Conservation (phyloP, 2,329 filamentous ascomycete genomes). For the Penicillium sclerotigenum region DNA sequence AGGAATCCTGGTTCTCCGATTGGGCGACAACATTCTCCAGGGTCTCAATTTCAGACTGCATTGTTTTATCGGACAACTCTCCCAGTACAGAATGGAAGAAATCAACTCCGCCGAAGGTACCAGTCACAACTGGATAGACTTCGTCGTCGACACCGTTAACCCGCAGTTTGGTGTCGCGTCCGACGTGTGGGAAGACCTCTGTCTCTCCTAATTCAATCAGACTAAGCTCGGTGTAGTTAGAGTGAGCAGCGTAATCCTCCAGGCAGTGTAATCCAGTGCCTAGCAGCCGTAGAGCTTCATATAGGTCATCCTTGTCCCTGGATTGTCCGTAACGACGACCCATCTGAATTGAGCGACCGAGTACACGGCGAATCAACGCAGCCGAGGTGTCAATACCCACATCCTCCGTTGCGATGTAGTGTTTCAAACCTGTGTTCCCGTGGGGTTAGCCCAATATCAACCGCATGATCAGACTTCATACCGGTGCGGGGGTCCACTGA, state of each 20-base stretch:
- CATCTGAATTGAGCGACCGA: slow-evolving; percentile 72
- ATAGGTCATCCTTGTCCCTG: slow-evolving; percentile 70
- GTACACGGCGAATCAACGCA: slow-evolving; percentile 69
- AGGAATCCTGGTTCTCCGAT: slow-evolving; percentile 57
- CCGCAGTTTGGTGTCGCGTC: slow-evolving; percentile 66
- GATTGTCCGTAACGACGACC: slow-evolving; percentile 68
- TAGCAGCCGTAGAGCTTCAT: slow-evolving; percentile 80
- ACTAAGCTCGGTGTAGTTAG: slow-evolving; percentile 86
- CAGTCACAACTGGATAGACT: slow-evolving; percentile 82
- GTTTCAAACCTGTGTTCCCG: slow-evolving; percentile 64
- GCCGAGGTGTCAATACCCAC: slow-evolving; percentile 78
- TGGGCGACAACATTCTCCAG: slow-evolving; percentile 76
- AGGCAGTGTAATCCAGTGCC: slow-evolving; percentile 88
- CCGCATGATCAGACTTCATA: slow-evolving; percentile 20
- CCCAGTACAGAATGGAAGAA: slow-evolving; percentile 85
- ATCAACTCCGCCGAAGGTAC: slow-evolving; percentile 92
- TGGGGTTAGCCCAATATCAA: neutral
- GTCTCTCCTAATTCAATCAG: slow-evolving; percentile 81
- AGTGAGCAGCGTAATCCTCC: slow-evolving; percentile 90
- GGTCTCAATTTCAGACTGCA: slow-evolving; percentile 84
- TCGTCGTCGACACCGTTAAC: slow-evolving; percentile 62
- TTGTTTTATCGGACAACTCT: slow-evolving; percentile 80
- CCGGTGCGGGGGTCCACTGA: slow-evolving; percentile 71
- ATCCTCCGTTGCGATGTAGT: slow-evolving; percentile 87
- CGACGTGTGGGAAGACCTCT: slow-evolving; percentile 83